Base-by-base conservation (phyloP, 2,329 filamentous ascomycete genomes). In the Chaetomiaceae sp. region DNA sequence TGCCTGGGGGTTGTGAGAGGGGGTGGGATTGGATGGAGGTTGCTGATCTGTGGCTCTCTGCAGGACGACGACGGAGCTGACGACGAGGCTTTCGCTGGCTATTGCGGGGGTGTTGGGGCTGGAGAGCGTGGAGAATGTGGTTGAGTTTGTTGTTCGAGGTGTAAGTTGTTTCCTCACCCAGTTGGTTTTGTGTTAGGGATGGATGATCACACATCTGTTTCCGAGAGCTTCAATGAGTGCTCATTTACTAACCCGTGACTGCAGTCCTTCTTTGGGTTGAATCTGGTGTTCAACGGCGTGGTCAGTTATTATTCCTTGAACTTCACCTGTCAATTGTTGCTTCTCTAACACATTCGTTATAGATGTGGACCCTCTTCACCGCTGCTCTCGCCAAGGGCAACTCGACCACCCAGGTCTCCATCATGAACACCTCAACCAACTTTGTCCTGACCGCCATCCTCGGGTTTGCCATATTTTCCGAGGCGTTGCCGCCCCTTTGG, bases 301-400 rank as follows among this genome's bases (percentile, higher is more conserved):
- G 79, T 83, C 66, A 68, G 77, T 70, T 10, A 13, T 7, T 23
- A 44, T 34, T n/a, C n/a, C n/a, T n/a, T n/a, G n/a, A 19, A 20
- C 10, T 31, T 12, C 25, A 19, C 5, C 33, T 10, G n/a, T n/a
- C n/a, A n/a, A n/a, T n/a, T n/a, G n/a, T n/a, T n/a, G n/a, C n/a
- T n/a, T n/a, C n/a, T n/a, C n/a, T n/a, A n/a, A n/a, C n/a, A 49
- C 41, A 13, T 4, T 40, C 12, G 8, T 33, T 12, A 33, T 43
- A 81, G 68, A 92, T 92, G 87, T 92, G 87, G 87, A 82, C 85
- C 0, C 77, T 92, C 42, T 92, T 91, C 71, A 92, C 87, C 6
- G 79, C 81, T 44, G 87, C 87, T 46, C 78, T 92, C n/a, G 82
- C 86, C 0, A 77, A 79, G 16, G 86, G 86, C 13, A 78, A 79